Percentiles rank a stretch among this genome's conserved stretches.
These are phyloP conservation scores for Quercus tomentella DNA, from an alignment of 331 rosid genomes.

Conservation along the genomic window DNA sequence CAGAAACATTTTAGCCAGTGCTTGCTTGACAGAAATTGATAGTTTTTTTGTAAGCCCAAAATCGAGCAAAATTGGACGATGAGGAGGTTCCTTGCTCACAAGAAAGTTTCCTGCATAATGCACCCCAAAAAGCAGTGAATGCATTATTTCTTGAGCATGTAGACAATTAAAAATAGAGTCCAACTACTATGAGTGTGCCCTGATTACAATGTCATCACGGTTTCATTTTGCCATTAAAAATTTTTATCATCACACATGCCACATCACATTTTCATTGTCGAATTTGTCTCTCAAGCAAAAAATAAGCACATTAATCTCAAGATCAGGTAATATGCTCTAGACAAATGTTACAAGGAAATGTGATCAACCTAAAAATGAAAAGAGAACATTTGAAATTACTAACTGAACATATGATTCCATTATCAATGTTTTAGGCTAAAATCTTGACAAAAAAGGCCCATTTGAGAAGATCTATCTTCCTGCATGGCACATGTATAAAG, in stretches of 20 bases:
- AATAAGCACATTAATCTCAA: background rate
- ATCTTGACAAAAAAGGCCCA: background rate
- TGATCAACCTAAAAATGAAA: background rate
- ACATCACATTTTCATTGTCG: background rate
- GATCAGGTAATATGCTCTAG: background rate
- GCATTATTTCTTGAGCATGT: conserved; percentile 10
- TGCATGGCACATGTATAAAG: background rate
- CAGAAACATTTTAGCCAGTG: conserved; percentile 96
- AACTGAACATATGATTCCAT: background rate
- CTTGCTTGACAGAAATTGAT: conserved; percentile 69
- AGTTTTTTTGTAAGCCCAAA: conserved; percentile 93
- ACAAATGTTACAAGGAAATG: background rate
- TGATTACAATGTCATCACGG: background rate
- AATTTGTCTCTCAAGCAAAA: background rate
- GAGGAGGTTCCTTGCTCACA: conserved; percentile 95
- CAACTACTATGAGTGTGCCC: background rate
- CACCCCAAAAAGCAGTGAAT: conserved; percentile 14
- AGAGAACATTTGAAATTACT: background rate
- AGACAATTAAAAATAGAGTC: conserved; percentile 1
- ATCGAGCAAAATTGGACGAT: conserved; percentile 86
- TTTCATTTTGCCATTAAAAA: background rate
- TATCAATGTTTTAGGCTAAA: background rate
- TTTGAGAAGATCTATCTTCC: background rate
- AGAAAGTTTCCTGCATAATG: conserved; percentile 79
- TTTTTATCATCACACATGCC: background rate